Percentiles rank a stretch among this genome's conserved stretches.
Conservation (phyloP, 2,329 filamentous ascomycete species). For the Penicillium sp. region DNA sequence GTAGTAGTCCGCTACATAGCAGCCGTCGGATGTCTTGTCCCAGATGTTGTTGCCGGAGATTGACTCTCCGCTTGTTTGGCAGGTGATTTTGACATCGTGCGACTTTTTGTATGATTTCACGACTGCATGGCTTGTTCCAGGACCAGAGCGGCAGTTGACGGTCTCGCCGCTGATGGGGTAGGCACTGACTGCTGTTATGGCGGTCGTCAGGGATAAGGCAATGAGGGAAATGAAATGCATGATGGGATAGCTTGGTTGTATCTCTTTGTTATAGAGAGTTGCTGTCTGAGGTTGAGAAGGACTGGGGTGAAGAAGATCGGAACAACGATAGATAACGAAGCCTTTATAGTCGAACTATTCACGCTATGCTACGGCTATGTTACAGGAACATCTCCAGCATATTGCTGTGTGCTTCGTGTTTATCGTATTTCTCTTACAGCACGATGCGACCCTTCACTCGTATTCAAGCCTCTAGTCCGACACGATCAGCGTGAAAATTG, state of each 20-base stretch:
- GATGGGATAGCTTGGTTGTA: background rate
- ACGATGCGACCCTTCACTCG: background rate
- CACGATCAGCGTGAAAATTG: background rate
- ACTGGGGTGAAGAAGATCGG: background rate
- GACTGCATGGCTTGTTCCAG: slow-evolving; percentile 16
- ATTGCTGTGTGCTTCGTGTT: background rate
- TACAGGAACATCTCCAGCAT: too few species aligned
- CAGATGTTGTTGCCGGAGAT: slow-evolving; percentile 22
- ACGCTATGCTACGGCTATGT: too few species aligned
- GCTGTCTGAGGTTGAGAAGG: background rate
- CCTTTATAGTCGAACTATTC: background rate
- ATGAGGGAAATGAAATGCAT: slow-evolving; percentile 8
- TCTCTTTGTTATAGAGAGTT: background rate
- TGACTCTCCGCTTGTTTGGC: slow-evolving; percentile 16
- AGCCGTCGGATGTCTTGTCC: slow-evolving; percentile 27
- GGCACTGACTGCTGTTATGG: slow-evolving; percentile 13
- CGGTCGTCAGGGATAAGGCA: slow-evolving; percentile 4
- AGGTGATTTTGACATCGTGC: slow-evolving; percentile 12
- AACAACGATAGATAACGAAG: background rate
- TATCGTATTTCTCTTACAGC: background rate
- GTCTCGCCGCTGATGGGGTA: slow-evolving; percentile 18
- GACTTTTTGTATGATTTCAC: slow-evolving; percentile 15
- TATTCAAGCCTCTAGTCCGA: background rate
- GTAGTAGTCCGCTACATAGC: slow-evolving; percentile 29
- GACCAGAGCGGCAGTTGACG: slow-evolving; percentile 25